phyloP scores from a whole-genome alignment of 495 filamentous ascomycete species.

The Elaphomyces granulatus region DNA sequence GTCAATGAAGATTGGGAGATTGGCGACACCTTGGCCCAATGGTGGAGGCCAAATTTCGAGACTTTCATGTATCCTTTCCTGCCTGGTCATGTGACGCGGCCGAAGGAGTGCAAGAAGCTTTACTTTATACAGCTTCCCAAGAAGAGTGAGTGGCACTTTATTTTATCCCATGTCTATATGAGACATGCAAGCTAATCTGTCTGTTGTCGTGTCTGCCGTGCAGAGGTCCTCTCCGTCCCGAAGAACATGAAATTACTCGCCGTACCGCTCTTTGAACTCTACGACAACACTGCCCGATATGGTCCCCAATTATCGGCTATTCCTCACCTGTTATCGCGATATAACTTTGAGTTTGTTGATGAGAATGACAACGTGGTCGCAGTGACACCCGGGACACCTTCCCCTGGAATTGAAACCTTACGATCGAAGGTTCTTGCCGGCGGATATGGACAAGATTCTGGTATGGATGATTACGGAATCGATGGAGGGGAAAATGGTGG shows the following conservation, averaged over 20 bases:
- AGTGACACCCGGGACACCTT: slow-evolving; percentile 55
- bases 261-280: slow-evolving; percentile 91
- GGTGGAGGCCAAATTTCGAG: slow-evolving; percentile 98
- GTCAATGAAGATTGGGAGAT: slow-evolving; percentile 86
- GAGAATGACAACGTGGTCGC: slow-evolving; percentile 82
- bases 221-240: slow-evolving; percentile 91
- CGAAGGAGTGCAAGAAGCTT: slow-evolving; percentile 98
- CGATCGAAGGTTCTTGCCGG: slow-evolving; percentile 66
- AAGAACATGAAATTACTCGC: slow-evolving; percentile 99
- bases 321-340: slow-evolving; percentile 80
- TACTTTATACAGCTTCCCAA: slow-evolving; percentile 91
- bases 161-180: neutral
- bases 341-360: slow-evolving; percentile 98
- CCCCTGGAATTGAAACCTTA: slow-evolving; percentile 30
- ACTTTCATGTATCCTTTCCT: slow-evolving; percentile 99
- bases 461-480: slow-evolving; percentile 21
- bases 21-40: slow-evolving; percentile 86
- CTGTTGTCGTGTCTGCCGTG: neutral
- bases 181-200: neutral
- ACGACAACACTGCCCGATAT: slow-evolving; percentile 91
- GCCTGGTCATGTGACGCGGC: slow-evolving; percentile 84
- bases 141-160: slow-evolving; percentile 80
- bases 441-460: slow-evolving; percentile 21
- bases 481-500: slow-evolving; percentile 16
- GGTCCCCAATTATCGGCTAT: slow-evolving; percentile 94